These are phyloP conservation scores for California macrophylla DNA, from an alignment of 441 rosid species.

Conservation along the genomic window DNA sequence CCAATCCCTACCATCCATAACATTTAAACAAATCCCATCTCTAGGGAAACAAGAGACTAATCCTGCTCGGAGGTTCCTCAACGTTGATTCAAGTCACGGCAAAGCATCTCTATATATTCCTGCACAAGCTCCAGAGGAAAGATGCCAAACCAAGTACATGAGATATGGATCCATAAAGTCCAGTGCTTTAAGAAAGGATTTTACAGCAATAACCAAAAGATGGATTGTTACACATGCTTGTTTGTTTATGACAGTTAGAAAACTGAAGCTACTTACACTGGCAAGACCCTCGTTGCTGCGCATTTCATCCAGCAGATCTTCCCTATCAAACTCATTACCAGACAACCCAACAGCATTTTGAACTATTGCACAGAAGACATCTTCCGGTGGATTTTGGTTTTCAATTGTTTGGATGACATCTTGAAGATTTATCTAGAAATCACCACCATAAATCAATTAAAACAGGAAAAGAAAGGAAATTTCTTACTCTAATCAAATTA, in stretches of 20 bases:
- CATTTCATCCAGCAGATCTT: slow-evolving; percentile 41
- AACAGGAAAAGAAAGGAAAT: background rate
- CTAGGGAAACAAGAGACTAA: slow-evolving; percentile 5
- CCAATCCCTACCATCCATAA: background rate
- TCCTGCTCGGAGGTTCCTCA: slow-evolving; percentile 27
- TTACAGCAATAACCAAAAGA: background rate
- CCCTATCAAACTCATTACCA: slow-evolving; percentile 25
- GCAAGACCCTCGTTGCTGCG: slow-evolving; percentile 47
- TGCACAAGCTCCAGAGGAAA: slow-evolving; percentile 19
- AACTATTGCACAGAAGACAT: slow-evolving; percentile 52
- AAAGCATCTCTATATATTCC: slow-evolving; percentile 61
- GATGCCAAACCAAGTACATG: background rate
- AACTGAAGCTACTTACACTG: slow-evolving; percentile 30
- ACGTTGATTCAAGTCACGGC: slow-evolving; percentile 32
- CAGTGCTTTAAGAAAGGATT: background rate
- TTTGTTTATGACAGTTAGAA: background rate
- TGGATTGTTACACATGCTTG: background rate
- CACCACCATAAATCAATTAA: slow-evolving; percentile 1
- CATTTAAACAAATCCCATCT: background rate
- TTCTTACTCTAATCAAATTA: too few species aligned
- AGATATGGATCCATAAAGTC: background rate
- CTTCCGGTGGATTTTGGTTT: slow-evolving; percentile 38
- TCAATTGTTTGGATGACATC: slow-evolving; percentile 49
- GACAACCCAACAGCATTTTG: slow-evolving; percentile 42
- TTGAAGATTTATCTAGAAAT: slow-evolving; percentile 37